These are phyloP conservation scores for Drechslerella coelobrocha DNA, from an alignment of 2,329 filamentous ascomycete species.

Conservation along the genomic window DNA sequence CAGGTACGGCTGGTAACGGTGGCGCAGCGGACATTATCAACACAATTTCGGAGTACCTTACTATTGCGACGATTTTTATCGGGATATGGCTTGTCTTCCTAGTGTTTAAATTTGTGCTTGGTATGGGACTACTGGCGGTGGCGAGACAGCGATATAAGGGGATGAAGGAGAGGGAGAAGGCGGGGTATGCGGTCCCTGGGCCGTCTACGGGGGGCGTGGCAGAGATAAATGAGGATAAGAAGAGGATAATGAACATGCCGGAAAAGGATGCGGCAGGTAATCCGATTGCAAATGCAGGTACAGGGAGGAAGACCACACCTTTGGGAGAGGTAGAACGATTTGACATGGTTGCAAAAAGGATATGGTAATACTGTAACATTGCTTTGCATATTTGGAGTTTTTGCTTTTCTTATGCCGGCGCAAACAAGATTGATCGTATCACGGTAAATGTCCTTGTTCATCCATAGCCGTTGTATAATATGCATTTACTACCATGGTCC, in stretches of 20 bases:
- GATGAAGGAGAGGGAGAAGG: conserved; percentile 72
- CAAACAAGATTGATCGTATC: too few relatives aligned
- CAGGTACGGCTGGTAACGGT: conserved; percentile 71
- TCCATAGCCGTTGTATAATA: neutral
- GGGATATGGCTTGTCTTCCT: conserved; percentile 84
- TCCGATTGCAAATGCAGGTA: conserved; percentile 57
- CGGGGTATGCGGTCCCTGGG: conserved; percentile 72
- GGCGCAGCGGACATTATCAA: conserved; percentile 59
- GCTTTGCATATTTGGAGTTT: neutral
- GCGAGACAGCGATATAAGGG: conserved; percentile 77
- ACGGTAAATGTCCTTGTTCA: neutral
- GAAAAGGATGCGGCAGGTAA: conserved; percentile 66
- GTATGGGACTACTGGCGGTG: conserved; percentile 83
- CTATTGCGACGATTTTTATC: conserved; percentile 68
- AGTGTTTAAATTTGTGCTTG: conserved; percentile 81
- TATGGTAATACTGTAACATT: conserved; percentile 75
- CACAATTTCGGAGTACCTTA: conserved; percentile 38
- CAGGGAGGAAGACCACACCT: conserved; percentile 65
- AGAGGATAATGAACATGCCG: conserved; percentile 84
- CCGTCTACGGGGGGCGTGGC: conserved; percentile 83
- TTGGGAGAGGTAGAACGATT: conserved; percentile 71
- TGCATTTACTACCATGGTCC: too few relatives aligned
- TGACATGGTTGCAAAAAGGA: conserved; percentile 94
- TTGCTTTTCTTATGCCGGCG: too few relatives aligned
- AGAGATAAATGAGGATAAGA: conserved; percentile 86